Conservation (phyloP, 2,329 filamentous ascomycete genomes). For the Ascocoryne sarcoides region DNA sequence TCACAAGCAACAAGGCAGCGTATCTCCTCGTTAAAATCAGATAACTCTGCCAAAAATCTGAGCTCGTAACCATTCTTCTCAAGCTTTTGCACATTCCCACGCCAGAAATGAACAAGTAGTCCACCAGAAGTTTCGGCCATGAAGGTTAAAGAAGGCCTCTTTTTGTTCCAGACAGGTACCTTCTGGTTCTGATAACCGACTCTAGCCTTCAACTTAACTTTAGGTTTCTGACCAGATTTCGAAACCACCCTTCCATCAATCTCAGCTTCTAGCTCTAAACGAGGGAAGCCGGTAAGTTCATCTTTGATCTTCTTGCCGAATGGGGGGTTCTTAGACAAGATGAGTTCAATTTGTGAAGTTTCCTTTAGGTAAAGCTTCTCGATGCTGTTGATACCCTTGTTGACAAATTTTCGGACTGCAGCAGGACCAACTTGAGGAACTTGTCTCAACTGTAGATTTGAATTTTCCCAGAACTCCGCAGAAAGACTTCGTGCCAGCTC, state of each 20-base stretch:
- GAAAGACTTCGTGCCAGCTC: slow-evolving; percentile 70
- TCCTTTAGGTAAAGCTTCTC: slow-evolving; percentile 60
- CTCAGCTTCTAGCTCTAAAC: slow-evolving; percentile 35
- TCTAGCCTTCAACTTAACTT: slow-evolving; percentile 54
- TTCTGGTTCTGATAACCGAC: slow-evolving; percentile 66
- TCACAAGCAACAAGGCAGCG: slow-evolving; percentile 73
- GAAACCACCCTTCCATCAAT: slow-evolving; percentile 22
- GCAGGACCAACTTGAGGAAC: slow-evolving; percentile 70
- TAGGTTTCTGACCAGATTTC: slow-evolving; percentile 36
- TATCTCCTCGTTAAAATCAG: slow-evolving; percentile 46
- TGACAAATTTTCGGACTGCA: slow-evolving; percentile 63
- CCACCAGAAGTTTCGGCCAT: slow-evolving; percentile 65
- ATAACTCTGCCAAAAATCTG: slow-evolving; percentile 48
- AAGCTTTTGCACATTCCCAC: slow-evolving; percentile 55
- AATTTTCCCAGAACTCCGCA: slow-evolving; percentile 69
- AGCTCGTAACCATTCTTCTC: slow-evolving; percentile 50
- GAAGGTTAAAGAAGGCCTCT: slow-evolving; percentile 61
- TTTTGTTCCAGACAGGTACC: slow-evolving; percentile 53
- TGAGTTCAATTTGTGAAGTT: slow-evolving; percentile 63
- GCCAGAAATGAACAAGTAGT: slow-evolving; percentile 58
- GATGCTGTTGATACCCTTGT: slow-evolving; percentile 62
- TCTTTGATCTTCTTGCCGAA: slow-evolving; percentile 66
- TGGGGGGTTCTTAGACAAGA: slow-evolving; percentile 72
- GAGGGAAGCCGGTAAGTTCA: slow-evolving; percentile 61
- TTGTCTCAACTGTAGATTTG: slow-evolving; percentile 72